Percentiles rank a stretch among this genome's conserved stretches.
Evolutionary conservation across 179 eudicot genomes (phyloP).

Genomic region (Silene coronaria): DNA sequence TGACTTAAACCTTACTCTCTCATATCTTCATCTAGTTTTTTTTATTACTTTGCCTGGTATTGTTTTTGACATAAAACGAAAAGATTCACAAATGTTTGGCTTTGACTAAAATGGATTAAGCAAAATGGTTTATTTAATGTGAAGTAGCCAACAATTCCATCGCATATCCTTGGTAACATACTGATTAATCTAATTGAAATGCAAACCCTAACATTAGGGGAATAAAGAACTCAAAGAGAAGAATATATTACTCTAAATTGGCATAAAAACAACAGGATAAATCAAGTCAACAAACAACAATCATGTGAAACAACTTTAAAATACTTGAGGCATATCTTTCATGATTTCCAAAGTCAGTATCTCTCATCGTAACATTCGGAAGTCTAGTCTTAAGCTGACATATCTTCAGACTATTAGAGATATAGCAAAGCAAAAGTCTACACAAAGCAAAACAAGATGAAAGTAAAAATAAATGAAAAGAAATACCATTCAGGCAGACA

Average conservation of each 20-base stretch:
- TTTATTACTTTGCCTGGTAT: too few relatives aligned
- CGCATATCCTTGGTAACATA: too few relatives aligned
- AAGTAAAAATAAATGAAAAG: background rate
- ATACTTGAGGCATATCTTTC: background rate
- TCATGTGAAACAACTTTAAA: background rate
- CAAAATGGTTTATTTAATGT: too few relatives aligned
- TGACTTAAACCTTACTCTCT: background rate
- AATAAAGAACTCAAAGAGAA: background rate
- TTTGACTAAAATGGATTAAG: background rate
- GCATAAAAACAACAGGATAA: background rate
- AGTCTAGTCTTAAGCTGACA: background rate
- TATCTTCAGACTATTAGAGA: background rate
- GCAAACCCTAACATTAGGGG: background rate
- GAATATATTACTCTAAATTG: background rate
- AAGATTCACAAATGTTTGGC: background rate
- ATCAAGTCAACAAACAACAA: background rate
- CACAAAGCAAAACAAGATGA: background rate
- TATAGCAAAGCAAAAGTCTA: background rate
- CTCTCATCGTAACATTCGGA: background rate
- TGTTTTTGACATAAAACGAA: background rate
- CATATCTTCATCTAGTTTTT: background rate
- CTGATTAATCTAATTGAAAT: background rate
- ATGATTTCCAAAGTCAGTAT: background rate
- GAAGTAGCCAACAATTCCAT: too few relatives aligned
- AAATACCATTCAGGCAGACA: conserved; percentile 28